These are phyloP conservation scores for Ophiostoma australiae DNA, from an alignment of 2,329 filamentous ascomycete species.

Conservation along the genomic window DNA sequence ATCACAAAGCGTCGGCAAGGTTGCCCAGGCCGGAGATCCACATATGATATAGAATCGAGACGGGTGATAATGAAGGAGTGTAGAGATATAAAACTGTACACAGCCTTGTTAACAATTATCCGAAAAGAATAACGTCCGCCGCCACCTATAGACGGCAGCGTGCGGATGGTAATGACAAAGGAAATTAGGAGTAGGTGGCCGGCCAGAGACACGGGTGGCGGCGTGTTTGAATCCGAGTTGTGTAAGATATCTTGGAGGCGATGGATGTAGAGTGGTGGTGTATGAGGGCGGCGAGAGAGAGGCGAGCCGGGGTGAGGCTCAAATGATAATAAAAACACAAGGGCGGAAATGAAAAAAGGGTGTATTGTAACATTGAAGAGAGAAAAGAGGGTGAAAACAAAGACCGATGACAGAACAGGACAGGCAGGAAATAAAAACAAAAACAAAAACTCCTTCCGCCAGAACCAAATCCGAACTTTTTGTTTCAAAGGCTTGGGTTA, in stretches of 20 bases:
- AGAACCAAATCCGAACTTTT: slow-evolving; percentile 17
- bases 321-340: not conserved
- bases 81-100: not conserved
- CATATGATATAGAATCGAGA: not conserved
- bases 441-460: slow-evolving; percentile 17
- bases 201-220: slow-evolving; percentile 1
- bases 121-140: not conserved
- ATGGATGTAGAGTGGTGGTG: not conserved
- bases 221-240: not conserved
- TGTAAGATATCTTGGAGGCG: no score
- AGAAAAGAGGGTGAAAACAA: not conserved
- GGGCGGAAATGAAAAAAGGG: not conserved
- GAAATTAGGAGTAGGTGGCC: not conserved
- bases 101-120: not conserved
- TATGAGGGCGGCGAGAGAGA: not conserved
- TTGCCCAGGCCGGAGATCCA: not conserved
- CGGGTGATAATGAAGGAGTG: not conserved
- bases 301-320: not conserved
- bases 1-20: not conserved
- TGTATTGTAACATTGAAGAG: slow-evolving; percentile 14
- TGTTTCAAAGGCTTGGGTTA: slow-evolving; percentile 15
- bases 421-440: not conserved
- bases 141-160: not conserved
- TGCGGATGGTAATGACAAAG: not conserved
- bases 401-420: slow-evolving; percentile 13